Evolutionary conservation across 257 asterid species (phyloP), one percentile per base, ranked within the genome.

Genomic region (Haberlea rhodopensis): DNA sequence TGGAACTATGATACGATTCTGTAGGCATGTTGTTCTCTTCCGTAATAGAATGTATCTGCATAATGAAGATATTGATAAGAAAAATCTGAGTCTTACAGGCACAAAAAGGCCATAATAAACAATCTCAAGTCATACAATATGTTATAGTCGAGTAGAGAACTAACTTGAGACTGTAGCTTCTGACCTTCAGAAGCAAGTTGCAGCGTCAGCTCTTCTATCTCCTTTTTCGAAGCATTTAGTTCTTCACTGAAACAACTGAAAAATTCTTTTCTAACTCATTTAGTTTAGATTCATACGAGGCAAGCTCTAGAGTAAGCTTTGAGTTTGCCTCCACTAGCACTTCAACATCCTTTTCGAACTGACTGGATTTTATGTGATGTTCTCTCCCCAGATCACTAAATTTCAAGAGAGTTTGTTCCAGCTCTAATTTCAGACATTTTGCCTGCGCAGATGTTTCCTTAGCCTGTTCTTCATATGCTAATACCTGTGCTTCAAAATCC

Each of bases 101-200:
- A 46, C 8, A 26, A 48, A 29, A 45, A 19, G 40, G 18, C 53
- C 27, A 25, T 25, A 20, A 54, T 23, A 37, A 70, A 59, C 5
- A 26, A 31, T 13, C 60, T 48, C 43, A 29, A 22, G 24, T 46
- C 9, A 13, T 21, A 5, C 37, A 57, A 27, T 24, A 66, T 24
- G 15, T 34, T 60, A 25, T 23, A 15, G 37, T 5, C 51, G 6
- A 43, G 51, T 13, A 27, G 23, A 57, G 60, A 43, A 62, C 79
- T 55, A 63, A 91, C 96, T 95, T 91, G 96, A 56, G 90, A 77
- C 68, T 86, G 91, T 34, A 86, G 85, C 76, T 79, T 86, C 68
- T 88, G 75, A 63, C 87, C 79, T 78, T 91, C 94, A 34, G 94
- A 81, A 59, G 68, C 73, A 21, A 88, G 84, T 68, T 75, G 73